phyloP scores from a whole-genome alignment of 768 basidiomycete species.

The Tylopilus vinaceipallidus region DNA sequence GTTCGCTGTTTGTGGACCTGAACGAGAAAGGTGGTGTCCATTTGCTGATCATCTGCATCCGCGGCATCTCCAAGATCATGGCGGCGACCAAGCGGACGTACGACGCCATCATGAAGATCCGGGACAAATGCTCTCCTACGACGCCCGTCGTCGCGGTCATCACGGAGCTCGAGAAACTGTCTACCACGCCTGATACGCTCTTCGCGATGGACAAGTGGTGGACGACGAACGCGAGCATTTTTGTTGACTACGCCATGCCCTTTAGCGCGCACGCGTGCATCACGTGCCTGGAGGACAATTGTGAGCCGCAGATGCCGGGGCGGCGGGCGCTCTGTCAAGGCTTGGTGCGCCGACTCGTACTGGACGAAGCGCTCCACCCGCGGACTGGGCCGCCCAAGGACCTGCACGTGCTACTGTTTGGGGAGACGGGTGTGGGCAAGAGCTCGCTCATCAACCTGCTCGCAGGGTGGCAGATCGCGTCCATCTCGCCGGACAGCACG shows the following conservation, averaged over 20 bases:
- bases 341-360: slow-evolving; percentile 22
- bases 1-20: too few species aligned
- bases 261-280: slow-evolving; percentile 23
- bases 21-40: too few species aligned
- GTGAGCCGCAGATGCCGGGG: slow-evolving; percentile 11
- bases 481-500: slow-evolving; percentile 19
- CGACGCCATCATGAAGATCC: slow-evolving; percentile 12
- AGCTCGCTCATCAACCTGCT: slow-evolving; percentile 32
- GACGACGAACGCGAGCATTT: slow-evolving; percentile 7
- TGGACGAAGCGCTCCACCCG: slow-evolving; percentile 17
- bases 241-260: slow-evolving; percentile 9
- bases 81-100: slow-evolving; percentile 22
- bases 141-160: slow-evolving; percentile 18
- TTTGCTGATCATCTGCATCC: slow-evolving; percentile 19
- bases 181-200: not conserved
- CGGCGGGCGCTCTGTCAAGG: slow-evolving; percentile 22
- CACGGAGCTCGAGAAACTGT: slow-evolving; percentile 21
- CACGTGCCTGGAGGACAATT: slow-evolving; percentile 21
- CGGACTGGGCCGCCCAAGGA: slow-evolving; percentile 14
- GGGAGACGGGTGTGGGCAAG: slow-evolving; percentile 38
- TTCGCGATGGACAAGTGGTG: slow-evolving; percentile 23
- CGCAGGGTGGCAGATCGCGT: slow-evolving; percentile 26
- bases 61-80: slow-evolving; percentile 14
- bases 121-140: slow-evolving; percentile 11
- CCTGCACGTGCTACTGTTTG: slow-evolving; percentile 39